phyloP scores from a whole-genome alignment of 202 grass and related monocot species.

The Panicum virgatum region DNA sequence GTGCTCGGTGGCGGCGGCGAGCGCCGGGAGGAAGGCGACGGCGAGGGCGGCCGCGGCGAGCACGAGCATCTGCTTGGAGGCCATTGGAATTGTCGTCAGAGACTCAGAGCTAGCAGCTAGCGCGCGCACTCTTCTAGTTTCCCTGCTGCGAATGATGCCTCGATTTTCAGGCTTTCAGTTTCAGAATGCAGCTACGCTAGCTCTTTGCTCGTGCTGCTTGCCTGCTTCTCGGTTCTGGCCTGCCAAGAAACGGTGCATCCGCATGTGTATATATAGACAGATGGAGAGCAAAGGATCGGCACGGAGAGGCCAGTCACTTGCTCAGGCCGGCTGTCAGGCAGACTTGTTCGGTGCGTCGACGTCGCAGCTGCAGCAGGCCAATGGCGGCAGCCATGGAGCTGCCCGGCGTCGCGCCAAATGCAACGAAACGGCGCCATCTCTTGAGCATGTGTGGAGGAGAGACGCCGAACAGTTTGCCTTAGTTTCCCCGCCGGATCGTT shows the following conservation, averaged over 20 bases:
- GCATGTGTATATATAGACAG: not conserved
- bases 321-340: too few relatives aligned
- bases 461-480: not conserved
- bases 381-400: constrained; percentile 24
- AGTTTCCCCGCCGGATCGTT: not conserved
- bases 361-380: constrained; percentile 23
- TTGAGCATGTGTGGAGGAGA: not conserved
- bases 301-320: not conserved
- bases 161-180: not conserved
- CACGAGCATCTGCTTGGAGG: constrained; percentile 29
- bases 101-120: not conserved
- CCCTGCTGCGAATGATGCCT: not conserved
- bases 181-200: not conserved
- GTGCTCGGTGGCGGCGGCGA: constrained; percentile 30
- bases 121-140: not conserved
- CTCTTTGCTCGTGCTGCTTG: not conserved
- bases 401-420: constrained; percentile 36
- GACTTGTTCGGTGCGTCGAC: not conserved
- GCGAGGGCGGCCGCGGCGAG: not conserved
- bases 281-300: not conserved
- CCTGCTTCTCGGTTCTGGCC: not conserved
- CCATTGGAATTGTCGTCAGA: not conserved
- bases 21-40: constrained; percentile 27
- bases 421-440: not conserved
- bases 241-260: not conserved